phyloP scores from a whole-genome alignment of 176 grass and related monocot genomes.

The Oryza glumipatula region DNA sequence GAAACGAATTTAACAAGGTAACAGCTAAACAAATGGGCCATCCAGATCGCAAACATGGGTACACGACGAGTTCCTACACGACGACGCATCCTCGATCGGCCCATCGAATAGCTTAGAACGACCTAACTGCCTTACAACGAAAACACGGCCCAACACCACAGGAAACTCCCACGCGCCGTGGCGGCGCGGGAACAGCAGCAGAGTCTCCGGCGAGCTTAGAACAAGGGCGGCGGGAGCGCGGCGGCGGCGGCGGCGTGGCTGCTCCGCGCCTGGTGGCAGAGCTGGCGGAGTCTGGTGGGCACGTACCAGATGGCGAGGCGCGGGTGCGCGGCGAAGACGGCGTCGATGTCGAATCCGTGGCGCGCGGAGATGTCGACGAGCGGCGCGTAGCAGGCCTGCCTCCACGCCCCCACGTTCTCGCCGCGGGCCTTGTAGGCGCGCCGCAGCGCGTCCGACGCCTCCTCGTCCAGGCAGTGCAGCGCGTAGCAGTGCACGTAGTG shows the following conservation, averaged over 20 bases:
- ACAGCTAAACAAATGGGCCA: background rate
- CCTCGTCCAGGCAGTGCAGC: slow-evolving; percentile 95
- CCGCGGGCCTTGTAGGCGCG: slow-evolving; percentile 83
- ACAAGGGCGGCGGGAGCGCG: slow-evolving; percentile 36
- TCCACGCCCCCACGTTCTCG: slow-evolving; percentile 92
- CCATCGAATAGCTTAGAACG: background rate
- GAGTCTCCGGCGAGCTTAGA: slow-evolving; percentile 8
- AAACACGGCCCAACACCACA: background rate
- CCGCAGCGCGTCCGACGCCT: slow-evolving; percentile 79
- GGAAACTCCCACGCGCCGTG: background rate
- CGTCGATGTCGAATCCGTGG: slow-evolving; percentile 94
- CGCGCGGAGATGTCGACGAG: slow-evolving; percentile 83
- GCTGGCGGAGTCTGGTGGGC: slow-evolving; percentile 88
- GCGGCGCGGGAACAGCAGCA: too few species aligned
- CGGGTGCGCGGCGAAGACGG: slow-evolving; percentile 95
- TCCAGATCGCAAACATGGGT: background rate
- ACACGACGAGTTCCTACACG: background rate
- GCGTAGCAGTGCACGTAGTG: slow-evolving; percentile 99
- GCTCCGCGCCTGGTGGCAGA: slow-evolving; percentile 87
- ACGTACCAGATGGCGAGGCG: slow-evolving; percentile 96
- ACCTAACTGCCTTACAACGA: background rate
- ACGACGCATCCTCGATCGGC: background rate
- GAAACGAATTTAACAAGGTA: background rate
- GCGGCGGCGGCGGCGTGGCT: slow-evolving; percentile 36
- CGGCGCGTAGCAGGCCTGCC: slow-evolving; percentile 93